A percentile compares a stretch with the other conserved stretches of the same genome.
phyloP scores from a whole-genome alignment of 139 green algal genomes.

The Raphidocelis subcapitata region DNA sequence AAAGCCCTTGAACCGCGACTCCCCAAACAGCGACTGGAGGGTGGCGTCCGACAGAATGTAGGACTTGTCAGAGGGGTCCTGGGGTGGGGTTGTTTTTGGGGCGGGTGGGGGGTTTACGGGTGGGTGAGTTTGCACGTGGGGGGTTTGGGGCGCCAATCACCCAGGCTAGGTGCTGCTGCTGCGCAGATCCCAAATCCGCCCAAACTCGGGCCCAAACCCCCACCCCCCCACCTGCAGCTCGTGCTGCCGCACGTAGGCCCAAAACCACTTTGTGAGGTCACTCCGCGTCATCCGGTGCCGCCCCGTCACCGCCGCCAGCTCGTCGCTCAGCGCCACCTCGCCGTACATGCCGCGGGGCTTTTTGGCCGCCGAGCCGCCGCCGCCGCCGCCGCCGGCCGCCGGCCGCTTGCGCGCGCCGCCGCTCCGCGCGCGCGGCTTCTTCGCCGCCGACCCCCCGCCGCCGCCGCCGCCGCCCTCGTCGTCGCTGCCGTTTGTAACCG shows the following conservation, averaged over 20 bases:
- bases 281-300: conserved; percentile 32
- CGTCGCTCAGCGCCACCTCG: conserved; percentile 34
- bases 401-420: conserved; percentile 3
- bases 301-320: conserved; percentile 50
- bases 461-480: background rate
- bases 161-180: no score
- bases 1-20: conserved; percentile 55
- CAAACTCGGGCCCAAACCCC: background rate
- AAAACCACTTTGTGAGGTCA: conserved; percentile 59
- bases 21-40: conserved; percentile 57
- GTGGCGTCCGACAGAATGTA: conserved; percentile 58
- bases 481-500: background rate
- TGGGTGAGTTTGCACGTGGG: no score
- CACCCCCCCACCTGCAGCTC: conserved; percentile 23
- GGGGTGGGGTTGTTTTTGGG: no score
- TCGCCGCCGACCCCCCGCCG: background rate
- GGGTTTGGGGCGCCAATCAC: no score
- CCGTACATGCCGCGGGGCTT: conserved; percentile 51
- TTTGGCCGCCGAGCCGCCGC: background rate
- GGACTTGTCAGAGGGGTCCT: conserved; percentile 62
- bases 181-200: background rate
- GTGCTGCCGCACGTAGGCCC: conserved; percentile 45
- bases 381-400: background rate
- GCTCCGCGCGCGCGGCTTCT: background rate
- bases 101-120: no score